Evolutionary conservation across 805 yeast genomes (phyloP).

Genomic region (Scheffersomyces lignosus): DNA sequence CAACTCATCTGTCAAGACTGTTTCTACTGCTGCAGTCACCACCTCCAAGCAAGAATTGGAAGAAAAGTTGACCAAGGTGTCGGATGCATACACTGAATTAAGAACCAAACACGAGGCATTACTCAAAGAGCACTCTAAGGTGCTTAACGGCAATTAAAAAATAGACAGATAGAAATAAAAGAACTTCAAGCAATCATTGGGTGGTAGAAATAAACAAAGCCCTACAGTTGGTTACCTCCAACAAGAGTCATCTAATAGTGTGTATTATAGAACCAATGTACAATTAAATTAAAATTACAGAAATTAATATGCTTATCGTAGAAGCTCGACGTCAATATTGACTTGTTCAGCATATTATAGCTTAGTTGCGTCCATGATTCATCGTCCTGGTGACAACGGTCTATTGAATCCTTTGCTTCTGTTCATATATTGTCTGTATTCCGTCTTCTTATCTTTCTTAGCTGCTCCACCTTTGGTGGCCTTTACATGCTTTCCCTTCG

Average conservation of each 20-base stretch:
- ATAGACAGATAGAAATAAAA: not conserved
- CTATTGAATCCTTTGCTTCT: conserved; percentile 56
- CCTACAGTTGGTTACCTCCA: not conserved
- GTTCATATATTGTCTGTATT: conserved; percentile 62
- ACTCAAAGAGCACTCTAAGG: conserved; percentile 48
- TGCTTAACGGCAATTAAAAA: conserved; percentile 27
- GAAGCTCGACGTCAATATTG: too few species aligned
- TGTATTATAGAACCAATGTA: too few species aligned
- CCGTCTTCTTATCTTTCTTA: conserved; percentile 38
- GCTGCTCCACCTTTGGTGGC: conserved; percentile 49
- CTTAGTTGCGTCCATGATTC: too few species aligned
- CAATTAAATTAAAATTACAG: too few species aligned
- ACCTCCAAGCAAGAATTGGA: conserved; percentile 34
- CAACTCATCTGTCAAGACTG: conserved; percentile 37
- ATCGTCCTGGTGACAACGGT: conserved; percentile 50
- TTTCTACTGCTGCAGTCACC: conserved; percentile 7
- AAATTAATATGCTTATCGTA: too few species aligned
- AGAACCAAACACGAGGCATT: conserved; percentile 61
- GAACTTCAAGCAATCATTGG: not conserved
- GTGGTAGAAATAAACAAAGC: conserved; percentile 7
- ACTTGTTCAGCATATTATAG: too few species aligned
- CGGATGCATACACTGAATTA: conserved; percentile 59
- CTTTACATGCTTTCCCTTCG: conserved; percentile 57
- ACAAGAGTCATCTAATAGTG: too few species aligned
- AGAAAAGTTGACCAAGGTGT: conserved; percentile 48